Conservation (phyloP, 176 grass and related monocot species). For the Luzula sylvatica region DNA sequence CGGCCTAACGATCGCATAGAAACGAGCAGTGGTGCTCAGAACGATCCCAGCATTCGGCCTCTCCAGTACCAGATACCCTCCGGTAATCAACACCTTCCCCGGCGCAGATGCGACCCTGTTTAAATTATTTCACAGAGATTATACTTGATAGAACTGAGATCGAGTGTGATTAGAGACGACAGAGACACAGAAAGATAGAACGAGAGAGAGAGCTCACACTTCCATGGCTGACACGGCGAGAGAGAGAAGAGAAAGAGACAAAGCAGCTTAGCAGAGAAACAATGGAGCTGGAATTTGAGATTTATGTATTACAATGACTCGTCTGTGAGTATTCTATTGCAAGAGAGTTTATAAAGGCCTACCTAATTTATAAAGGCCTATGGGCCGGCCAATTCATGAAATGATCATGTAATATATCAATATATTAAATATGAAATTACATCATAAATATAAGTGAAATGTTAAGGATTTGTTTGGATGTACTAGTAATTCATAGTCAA, state of each 20-base stretch:
- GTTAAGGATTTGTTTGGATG: too few relatives aligned
- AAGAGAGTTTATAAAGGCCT: too few relatives aligned
- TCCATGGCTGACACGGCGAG: slow-evolving; percentile 19
- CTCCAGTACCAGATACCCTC: slow-evolving; percentile 86
- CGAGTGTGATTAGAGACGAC: not conserved
- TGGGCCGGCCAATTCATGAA: too few relatives aligned
- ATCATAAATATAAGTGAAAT: too few relatives aligned
- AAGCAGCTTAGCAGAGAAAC: too few relatives aligned
- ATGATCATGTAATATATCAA: too few relatives aligned
- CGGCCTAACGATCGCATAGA: slow-evolving; percentile 69
- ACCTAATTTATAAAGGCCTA: too few relatives aligned
- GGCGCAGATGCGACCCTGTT: slow-evolving; percentile 78
- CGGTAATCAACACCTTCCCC: slow-evolving; percentile 76
- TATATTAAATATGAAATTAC: too few relatives aligned
- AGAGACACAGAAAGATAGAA: not conserved
- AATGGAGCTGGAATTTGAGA: too few relatives aligned
- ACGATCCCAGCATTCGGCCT: slow-evolving; percentile 79
- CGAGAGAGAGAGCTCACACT: slow-evolving; percentile 23
- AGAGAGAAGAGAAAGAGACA: too few relatives aligned
- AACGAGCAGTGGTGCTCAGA: slow-evolving; percentile 76
- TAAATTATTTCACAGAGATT: not conserved
- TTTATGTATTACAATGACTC: too few relatives aligned
- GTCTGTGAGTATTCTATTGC: not conserved
- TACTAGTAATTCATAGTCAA: too few relatives aligned
- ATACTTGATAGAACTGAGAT: not conserved